Percentiles rank a stretch among this genome's conserved stretches.
These are phyloP conservation scores for Venturia aucupariae DNA, from an alignment of 2,329 filamentous ascomycete species.

Conservation along the genomic window DNA sequence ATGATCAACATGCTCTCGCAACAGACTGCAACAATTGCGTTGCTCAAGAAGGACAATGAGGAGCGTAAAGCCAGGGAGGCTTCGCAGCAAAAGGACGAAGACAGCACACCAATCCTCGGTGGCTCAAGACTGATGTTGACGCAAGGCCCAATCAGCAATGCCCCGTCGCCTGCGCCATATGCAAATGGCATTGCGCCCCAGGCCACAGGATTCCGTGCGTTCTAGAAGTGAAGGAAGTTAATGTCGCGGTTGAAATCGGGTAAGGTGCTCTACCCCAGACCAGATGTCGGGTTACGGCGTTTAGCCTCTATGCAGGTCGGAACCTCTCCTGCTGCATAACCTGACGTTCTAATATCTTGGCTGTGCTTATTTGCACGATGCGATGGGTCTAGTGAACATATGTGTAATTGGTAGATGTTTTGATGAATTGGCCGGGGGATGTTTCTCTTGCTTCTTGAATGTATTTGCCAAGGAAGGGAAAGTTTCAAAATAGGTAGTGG, in stretches of 20 bases:
- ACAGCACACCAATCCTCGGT: constrained; percentile 87
- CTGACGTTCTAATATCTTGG: not conserved
- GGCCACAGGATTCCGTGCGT: constrained; percentile 50
- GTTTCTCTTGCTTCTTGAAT: constrained; percentile 1
- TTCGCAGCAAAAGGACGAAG: constrained; percentile 79
- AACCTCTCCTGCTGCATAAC: not conserved
- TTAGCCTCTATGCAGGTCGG: not conserved
- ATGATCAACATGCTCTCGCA: constrained; percentile 98
- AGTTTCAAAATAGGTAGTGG: not conserved
- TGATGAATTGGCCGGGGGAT: not conserved
- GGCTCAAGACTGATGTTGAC: constrained; percentile 89
- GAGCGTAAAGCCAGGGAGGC: constrained; percentile 66
- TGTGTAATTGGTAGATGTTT: constrained; percentile 11
- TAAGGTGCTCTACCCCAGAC: not conserved
- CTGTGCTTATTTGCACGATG: not conserved
- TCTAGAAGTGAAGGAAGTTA: constrained; percentile 5
- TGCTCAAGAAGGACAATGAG: constrained; percentile 91
- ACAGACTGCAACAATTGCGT: constrained; percentile 75
- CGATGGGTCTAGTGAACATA: not conserved
- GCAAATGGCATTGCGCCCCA: constrained; percentile 85
- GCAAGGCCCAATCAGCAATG: constrained; percentile 55
- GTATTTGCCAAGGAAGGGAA: not conserved
- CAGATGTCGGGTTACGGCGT: not conserved
- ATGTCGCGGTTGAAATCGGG: not conserved
- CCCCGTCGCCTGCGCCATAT: constrained; percentile 56